Base-by-base conservation (phyloP, 169 alveolate species). In the Plasmodium fragile region DNA sequence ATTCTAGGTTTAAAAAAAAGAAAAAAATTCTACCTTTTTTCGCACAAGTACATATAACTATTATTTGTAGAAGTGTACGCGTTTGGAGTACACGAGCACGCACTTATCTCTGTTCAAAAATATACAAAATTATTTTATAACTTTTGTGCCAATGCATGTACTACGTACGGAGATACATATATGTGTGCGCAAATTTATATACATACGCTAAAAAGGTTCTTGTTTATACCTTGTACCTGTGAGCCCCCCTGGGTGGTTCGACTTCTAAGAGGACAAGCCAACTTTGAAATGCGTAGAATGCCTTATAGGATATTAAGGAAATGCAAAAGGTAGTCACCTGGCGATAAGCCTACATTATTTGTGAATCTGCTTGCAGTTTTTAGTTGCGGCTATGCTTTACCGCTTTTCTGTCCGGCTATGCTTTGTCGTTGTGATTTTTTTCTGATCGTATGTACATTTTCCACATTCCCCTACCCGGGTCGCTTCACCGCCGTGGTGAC, bases 31-130 rank as follows among this genome's bases (percentile, higher is more conserved):
- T 65, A 65, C 75, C 36, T 39, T 65, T 65, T 65, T 65, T 65
- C 75, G 75, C 11, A 65, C 75, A 65, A 25, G 75, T 65, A n/a
- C 75, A 65, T 65, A 65, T 65, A 65, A 25, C 30, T 65, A 22
- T 65, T 65, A 65, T 18, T 22, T 65, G 41, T 65, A 65, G 75
- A 65, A 65, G 36, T 65, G 75, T 25, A 28, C 75, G 30, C 16
- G n/a, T 65, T 22, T 65, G 30, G 32, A 25, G 75, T 25, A 65
- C 41, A 65, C 5, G 28, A 13, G 36, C 75, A 65, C 41, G 75
- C n/a, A 65, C 36, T 65, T 28, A 7, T 25, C 30, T 22, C 30
- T 25, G 36, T 65, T 22, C 25, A 65, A 18, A 65, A 25, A 8
- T 22, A 22, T 65, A 65, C n/a, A 5, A 65, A 65, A 4, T 65